A percentile compares a stretch with the other conserved stretches of the same genome.
Evolutionary conservation across 495 filamentous ascomycete genomes (phyloP).

Genomic region (Daldinia vernicosa): DNA sequence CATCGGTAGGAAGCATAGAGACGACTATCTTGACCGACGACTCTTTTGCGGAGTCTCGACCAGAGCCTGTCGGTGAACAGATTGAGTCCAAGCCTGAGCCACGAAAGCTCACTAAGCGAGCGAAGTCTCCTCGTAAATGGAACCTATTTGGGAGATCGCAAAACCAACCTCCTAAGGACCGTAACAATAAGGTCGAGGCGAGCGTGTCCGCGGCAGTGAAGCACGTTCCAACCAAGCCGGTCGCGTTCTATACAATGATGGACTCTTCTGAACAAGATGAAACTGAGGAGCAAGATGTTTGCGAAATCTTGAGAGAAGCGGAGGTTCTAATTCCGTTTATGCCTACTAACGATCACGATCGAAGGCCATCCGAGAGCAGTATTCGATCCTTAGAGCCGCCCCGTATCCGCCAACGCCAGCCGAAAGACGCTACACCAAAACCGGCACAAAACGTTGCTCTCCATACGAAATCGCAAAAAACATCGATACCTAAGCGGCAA

Average conservation of each 20-base stretch:
- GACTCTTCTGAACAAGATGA: constrained; percentile 77
- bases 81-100: constrained; percentile 37
- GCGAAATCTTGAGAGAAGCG: constrained; percentile 71
- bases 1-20: constrained; percentile 60
- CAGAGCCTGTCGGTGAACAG: constrained; percentile 32
- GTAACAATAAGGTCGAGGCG: constrained; percentile 50
- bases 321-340: constrained; percentile 48
- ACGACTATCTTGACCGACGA: constrained; percentile 63
- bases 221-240: constrained; percentile 52
- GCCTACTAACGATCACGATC: constrained; percentile 13
- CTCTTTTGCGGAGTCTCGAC: constrained; percentile 48
- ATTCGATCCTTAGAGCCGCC: constrained; percentile 20
- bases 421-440: neutral
- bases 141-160: constrained; percentile 82
- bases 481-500: constrained; percentile 2
- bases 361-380: constrained; percentile 36
- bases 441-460: constrained; percentile 4
- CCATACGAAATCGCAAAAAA: constrained; percentile 7
- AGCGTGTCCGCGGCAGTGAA: constrained; percentile 56
- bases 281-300: constrained; percentile 64
- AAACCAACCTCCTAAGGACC: constrained; percentile 56
- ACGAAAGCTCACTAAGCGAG: constrained; percentile 66
- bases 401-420: neutral
- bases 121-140: constrained; percentile 74
- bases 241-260: constrained; percentile 84